Evolutionary conservation across 1,139 yeast genomes (phyloP), one percentile per base, ranked within the genome.

Genomic region (Yamadazyma epiphylla): DNA sequence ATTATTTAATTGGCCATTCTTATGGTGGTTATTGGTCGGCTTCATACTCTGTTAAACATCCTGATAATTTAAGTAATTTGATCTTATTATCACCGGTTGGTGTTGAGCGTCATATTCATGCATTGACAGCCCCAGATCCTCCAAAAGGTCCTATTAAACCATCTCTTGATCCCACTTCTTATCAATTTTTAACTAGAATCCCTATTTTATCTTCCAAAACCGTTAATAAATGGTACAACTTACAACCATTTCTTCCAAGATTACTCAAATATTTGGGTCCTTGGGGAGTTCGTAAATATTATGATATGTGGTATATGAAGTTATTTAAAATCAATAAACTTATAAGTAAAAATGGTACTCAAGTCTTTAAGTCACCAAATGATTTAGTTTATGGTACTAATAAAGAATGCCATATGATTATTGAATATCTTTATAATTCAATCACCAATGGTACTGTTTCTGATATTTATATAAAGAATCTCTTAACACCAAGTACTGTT

Each of bases 51-150:
- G 43, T 61, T 11, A 55, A 41, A 30, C 40, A 57, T 33, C 94
- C 95, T 0, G 63, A 71, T 1, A 64, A 70, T 3, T 70, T 91
- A n/a, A 62, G 74, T 15, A 75, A 77, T 39, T 62, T 91, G 37
- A 70, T 87, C 20, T 64, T 91, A 22, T 78, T 86, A 3, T 84
- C 95, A 2, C 98, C 98, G 0, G 94, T 89, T 0, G 97, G 96
- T 0, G 84, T 91, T 15, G 95, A 86, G 43, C 64, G 86, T 31
- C 77, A 77, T 33, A 74, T 81, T 1, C 78, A 70, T 48, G 80
- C 88, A 0, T 57, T 81, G 3, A 68, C 74, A 17, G 24, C 24
- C 6, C 24, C 24, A 8, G 13, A 15, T 14, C 10, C 5, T 7
- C 10, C 12, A 6, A 5, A 10, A 14, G 15, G 10, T 5, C 13